Percentiles rank a stretch among this genome's conserved stretches.
Conservation (phyloP, 2,329 filamentous ascomycete species). For the Gnomoniopsis smithogilvyi region DNA sequence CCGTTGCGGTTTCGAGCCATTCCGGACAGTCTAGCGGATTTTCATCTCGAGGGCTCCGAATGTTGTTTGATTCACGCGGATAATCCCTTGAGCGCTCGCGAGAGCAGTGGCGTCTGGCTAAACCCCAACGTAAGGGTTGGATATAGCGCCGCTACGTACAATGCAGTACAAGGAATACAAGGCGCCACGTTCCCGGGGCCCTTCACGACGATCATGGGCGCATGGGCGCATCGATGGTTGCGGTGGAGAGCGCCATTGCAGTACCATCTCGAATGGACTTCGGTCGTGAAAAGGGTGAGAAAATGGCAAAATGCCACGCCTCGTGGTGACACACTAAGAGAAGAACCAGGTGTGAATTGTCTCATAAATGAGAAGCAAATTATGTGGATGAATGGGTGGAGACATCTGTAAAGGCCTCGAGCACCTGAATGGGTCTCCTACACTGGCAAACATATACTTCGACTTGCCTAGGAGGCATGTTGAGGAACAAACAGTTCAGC, state of each 20-base stretch:
- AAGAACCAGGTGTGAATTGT: slow-evolving; percentile 45
- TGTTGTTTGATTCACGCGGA: slow-evolving; percentile 76
- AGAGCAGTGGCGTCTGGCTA: slow-evolving; percentile 56
- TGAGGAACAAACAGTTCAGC: no score
- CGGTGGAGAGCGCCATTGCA: slow-evolving; percentile 42
- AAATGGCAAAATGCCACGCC: slow-evolving; percentile 36
- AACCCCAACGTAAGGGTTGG: slow-evolving; percentile 69
- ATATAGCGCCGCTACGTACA: slow-evolving; percentile 55
- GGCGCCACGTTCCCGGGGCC: slow-evolving; percentile 43
- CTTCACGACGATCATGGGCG: slow-evolving; percentile 46
- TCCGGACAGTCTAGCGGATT: slow-evolving; percentile 55
- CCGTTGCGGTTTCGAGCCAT: slow-evolving; percentile 60
- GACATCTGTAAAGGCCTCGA: slow-evolving; percentile 39
- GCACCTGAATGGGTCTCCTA: background rate
- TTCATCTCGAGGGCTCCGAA: slow-evolving; percentile 72
- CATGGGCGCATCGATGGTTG: slow-evolving; percentile 56
- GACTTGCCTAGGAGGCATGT: background rate
- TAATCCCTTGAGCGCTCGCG: slow-evolving; percentile 51
- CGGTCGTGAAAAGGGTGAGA: slow-evolving; percentile 37
- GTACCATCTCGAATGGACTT: slow-evolving; percentile 32
- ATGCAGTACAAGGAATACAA: slow-evolving; percentile 42
- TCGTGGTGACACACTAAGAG: slow-evolving; percentile 25
- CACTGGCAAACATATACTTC: background rate
- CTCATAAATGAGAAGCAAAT: slow-evolving; percentile 60
- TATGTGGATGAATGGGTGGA: slow-evolving; percentile 56